phyloP scores from a whole-genome alignment of 148 eudicot species.

The Simmondsia chinensis region DNA sequence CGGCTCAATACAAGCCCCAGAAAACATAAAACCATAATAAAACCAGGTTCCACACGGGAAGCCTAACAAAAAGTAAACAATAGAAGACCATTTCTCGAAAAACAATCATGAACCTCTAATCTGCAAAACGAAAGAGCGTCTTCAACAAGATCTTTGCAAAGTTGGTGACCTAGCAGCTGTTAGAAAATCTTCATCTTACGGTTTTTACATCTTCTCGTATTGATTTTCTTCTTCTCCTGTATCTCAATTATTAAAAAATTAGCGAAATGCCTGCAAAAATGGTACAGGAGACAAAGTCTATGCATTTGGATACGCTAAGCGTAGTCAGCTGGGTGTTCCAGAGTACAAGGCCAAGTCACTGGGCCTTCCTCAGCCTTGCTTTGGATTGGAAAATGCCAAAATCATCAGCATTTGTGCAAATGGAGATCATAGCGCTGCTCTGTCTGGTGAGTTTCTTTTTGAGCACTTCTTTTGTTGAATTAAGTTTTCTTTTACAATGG shows the following conservation, averaged over 20 bases:
- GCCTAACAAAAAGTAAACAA: too few species aligned
- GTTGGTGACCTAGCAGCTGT: too few species aligned
- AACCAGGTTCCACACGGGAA: too few species aligned
- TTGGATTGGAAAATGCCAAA: slow-evolving; percentile 37
- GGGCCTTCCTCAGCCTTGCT: slow-evolving; percentile 41
- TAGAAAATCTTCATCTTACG: too few species aligned
- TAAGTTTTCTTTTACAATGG: too few species aligned
- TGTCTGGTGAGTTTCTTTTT: slow-evolving; percentile 53
- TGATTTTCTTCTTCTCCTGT: not conserved
- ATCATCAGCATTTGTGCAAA: slow-evolving; percentile 47
- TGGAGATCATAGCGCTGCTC: slow-evolving; percentile 93
- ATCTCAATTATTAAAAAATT: not conserved
- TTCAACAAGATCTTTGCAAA: too few species aligned
- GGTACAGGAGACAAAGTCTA: slow-evolving; percentile 33
- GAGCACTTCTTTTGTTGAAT: not conserved
- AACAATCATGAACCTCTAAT: too few species aligned
- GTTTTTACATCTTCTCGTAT: too few species aligned
- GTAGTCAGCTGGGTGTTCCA: slow-evolving; percentile 83
- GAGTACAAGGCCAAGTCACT: slow-evolving; percentile 35
- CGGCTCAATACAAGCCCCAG: too few species aligned
- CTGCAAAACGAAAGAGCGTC: too few species aligned
- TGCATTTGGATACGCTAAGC: slow-evolving; percentile 89
- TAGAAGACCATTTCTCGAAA: too few species aligned
- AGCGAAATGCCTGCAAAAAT: slow-evolving; percentile 19
- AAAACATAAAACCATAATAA: too few species aligned